Percentiles rank a stretch among this genome's conserved stretches.
Conservation (phyloP, 176 grass and related monocot genomes). For the Dactylis glomerata region DNA sequence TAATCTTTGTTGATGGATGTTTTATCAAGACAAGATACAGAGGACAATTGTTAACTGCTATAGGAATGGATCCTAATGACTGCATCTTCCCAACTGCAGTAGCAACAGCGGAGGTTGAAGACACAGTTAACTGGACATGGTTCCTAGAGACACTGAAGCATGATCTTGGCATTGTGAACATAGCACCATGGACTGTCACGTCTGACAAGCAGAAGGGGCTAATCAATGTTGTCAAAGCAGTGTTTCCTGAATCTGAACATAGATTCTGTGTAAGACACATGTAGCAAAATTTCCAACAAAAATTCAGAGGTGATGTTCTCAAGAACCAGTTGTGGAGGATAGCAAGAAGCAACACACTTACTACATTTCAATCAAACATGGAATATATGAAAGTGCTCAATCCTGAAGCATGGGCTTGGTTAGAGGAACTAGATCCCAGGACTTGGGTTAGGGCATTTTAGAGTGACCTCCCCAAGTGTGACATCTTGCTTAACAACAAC, state of each 20-base stretch:
- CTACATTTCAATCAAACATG: no score
- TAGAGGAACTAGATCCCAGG: background rate
- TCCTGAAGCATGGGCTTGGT: no score
- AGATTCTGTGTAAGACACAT: background rate
- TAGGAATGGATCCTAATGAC: background rate
- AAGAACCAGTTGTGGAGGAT: background rate
- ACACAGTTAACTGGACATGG: background rate
- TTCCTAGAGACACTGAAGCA: background rate
- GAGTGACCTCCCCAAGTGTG: background rate
- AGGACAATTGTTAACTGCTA: background rate
- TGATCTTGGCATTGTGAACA: background rate
- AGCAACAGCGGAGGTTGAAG: background rate
- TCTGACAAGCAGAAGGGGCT: background rate
- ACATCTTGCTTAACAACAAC: no score
- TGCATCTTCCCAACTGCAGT: background rate
- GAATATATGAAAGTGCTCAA: no score
- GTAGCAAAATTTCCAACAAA: no score
- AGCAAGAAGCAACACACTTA: no score
- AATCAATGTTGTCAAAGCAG: background rate
- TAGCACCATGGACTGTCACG: background rate
- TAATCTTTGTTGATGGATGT: background rate
- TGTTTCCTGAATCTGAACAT: background rate
- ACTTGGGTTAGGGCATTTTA: background rate
- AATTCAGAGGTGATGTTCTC: background rate
- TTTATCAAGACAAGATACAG: background rate